Base-by-base conservation (phyloP, 2,329 filamentous ascomycete species). In the Trichophyton schoenleinii region DNA sequence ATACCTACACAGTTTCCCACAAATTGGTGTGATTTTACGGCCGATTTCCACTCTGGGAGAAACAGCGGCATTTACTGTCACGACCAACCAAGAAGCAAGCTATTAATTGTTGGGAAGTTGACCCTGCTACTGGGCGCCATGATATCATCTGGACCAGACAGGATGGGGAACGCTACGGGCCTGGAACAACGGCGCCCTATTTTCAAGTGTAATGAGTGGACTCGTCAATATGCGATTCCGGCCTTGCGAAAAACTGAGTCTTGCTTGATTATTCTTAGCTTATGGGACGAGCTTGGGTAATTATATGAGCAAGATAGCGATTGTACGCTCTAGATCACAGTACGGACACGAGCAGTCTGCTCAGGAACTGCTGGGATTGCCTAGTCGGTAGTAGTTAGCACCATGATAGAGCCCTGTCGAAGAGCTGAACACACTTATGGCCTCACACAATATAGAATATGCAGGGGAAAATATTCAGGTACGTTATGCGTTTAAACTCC, bases 201-300 rank as follows among this genome's bases (percentile, higher is more conserved):
- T n/a, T 63, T 65, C 62, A 65, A 65, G 44, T 62, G 63, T 25
- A 65, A 63, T 53, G 63, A 65, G 62, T 65, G 63, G 63, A 60
- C 42, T 20, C 25, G 62, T 53, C 58, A 61, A 20, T 20, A 59
- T 34, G 63, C 63, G 55, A 58, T 63, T 57, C 62, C 63, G n/a
- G 63, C 63, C 18, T 63, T 65, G 63, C 62, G 63, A 31, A 22
- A 49, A 25, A 58, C 60, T 46, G 63, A 4, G 20, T 65, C 61
- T 63, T 65, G 58, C 61, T 52, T 15, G 57, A 60, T 49, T 53
- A 2, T 13, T 2, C 3, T 53, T 53, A 52, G 18, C 7, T 52
- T 9, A 13, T 28, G 41, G 34, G 34, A 38, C 3, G 34, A 13
- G 11, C 11, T 38, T 38, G 34, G 34, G 1, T 38, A 4, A 3